These are phyloP conservation scores for Solanum chacoense DNA, from an alignment of 305 asterid genomes.

Conservation along the genomic window DNA sequence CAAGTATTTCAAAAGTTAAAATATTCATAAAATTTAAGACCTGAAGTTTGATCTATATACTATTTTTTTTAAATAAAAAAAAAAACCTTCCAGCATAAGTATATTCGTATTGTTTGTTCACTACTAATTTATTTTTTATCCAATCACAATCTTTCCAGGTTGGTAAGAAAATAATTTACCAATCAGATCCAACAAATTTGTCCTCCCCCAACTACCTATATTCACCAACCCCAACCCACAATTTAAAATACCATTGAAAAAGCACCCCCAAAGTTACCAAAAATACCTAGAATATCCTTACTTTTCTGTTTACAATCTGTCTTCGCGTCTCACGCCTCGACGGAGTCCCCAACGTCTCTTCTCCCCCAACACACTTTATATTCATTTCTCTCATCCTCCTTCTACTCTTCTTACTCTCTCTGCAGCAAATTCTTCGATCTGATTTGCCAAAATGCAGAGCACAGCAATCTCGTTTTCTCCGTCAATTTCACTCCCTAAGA, in stretches of 20 bases:
- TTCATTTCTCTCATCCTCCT: not conserved
- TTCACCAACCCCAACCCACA: not conserved
- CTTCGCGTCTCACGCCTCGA: not conserved
- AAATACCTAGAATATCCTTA: not conserved
- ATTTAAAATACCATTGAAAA: not conserved
- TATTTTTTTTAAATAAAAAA: too few relatives aligned
- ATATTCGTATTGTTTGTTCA: not conserved
- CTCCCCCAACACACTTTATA: not conserved
- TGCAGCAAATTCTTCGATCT: not conserved
- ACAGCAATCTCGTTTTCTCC: constrained; percentile 67
- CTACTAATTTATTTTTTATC: not conserved
- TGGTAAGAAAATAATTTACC: not conserved
- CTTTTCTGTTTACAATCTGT: not conserved
- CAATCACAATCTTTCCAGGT: not conserved
- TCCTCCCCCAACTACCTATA: not conserved
- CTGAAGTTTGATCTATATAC: not conserved
- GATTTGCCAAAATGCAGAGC: constrained; percentile 55
- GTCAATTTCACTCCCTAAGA: constrained; percentile 45
- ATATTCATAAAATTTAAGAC: not conserved
- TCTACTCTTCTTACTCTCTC: not conserved
- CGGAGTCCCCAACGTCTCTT: not conserved
- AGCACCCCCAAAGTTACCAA: not conserved
- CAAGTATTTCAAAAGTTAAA: not conserved
- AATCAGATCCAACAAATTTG: not conserved
- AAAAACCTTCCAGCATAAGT: not conserved